Conservation (phyloP, 1,139 yeast species). For the Saccharomyces hybrid region DNA sequence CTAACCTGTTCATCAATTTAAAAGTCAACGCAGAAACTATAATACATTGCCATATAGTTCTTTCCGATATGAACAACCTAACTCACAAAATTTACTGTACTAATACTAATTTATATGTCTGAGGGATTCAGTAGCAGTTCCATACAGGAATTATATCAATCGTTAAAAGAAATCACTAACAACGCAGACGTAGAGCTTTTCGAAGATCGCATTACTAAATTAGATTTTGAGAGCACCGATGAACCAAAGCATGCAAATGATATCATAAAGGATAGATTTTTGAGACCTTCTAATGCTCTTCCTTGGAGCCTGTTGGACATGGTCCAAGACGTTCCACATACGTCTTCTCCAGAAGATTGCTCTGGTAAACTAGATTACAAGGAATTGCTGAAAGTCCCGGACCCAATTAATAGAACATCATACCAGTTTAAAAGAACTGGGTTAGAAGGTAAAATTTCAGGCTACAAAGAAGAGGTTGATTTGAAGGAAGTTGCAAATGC, state of each 20-base stretch:
- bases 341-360: conserved; percentile 18
- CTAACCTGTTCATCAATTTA: not conserved
- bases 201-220: conserved; percentile 8
- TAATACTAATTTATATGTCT: conserved; percentile 3
- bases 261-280: conserved; percentile 12
- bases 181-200: conserved; percentile 20
- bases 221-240: not conserved
- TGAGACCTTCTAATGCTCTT: conserved; percentile 22
- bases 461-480: conserved; percentile 54
- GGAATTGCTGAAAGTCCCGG: conserved; percentile 43
- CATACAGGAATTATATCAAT: conserved; percentile 18
- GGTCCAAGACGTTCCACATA: conserved; percentile 25
- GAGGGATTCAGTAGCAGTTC: conserved; percentile 7
- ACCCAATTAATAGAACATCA: conserved; percentile 46
- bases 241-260: not conserved
- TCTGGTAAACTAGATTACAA: conserved; percentile 34
- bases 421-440: conserved; percentile 65
- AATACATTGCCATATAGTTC: not conserved
- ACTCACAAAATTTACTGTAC: not conserved
- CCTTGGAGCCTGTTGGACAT: conserved; percentile 29
- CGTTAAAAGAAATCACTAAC: conserved; percentile 16
- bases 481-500: conserved; percentile 44
- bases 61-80: too few species aligned
- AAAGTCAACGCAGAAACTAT: not conserved
- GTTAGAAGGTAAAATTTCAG: conserved; percentile 56